phyloP scores from a whole-genome alignment of 2,329 filamentous ascomycete species.

The Aspergillus costaricaensis region DNA sequence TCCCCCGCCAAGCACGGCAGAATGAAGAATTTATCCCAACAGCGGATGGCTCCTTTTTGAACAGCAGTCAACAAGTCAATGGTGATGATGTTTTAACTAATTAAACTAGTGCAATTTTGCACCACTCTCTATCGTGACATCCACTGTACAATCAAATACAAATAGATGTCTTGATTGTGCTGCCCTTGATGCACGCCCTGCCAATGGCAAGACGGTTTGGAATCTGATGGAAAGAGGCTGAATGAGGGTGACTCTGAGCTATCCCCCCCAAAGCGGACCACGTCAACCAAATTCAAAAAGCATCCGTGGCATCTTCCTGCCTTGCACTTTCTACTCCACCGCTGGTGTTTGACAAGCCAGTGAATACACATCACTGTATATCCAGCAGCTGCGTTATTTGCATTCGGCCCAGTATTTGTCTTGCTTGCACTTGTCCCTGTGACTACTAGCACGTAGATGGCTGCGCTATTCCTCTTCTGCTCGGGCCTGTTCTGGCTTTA shows the following conservation, averaged over 20 bases:
- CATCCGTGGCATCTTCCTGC: conserved; percentile 4
- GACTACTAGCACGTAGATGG: conserved; percentile 5
- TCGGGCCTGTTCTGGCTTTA: not conserved
- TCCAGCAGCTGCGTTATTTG: not conserved
- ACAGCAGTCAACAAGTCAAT: no score
- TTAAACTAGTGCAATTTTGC: not conserved
- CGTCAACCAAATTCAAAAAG: conserved; percentile 5
- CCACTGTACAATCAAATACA: not conserved
- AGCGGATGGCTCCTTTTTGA: no score
- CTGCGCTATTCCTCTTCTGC: not conserved
- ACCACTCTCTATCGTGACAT: not conserved
- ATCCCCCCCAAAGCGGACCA: conserved; percentile 7
- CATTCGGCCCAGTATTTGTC: not conserved
- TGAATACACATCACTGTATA: not conserved
- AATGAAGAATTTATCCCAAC: no score
- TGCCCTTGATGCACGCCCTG: conserved; percentile 27
- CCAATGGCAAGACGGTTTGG: conserved; percentile 30
- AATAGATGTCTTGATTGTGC: not conserved
- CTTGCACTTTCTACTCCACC: not conserved
- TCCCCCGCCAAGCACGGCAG: no score
- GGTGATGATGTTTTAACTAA: no score
- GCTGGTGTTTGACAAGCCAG: not conserved
- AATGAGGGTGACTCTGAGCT: conserved; percentile 4
- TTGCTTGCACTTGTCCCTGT: not conserved
- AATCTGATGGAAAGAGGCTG: conserved; percentile 34